Base-by-base conservation (phyloP, 495 filamentous ascomycete species). In the Copromyces sp. region DNA sequence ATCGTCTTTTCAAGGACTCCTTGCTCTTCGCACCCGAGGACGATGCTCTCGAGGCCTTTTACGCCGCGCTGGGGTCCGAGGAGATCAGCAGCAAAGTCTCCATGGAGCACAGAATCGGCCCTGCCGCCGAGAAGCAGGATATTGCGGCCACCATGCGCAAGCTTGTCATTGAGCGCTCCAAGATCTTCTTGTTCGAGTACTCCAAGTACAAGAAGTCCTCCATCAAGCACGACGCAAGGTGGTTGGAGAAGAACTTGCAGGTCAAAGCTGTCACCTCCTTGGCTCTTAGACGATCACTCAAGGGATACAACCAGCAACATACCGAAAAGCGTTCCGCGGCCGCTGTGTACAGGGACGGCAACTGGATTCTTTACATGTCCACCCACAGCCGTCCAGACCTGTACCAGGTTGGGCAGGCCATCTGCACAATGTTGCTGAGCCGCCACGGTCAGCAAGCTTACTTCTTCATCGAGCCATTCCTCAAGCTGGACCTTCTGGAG, bases 11-110 rank as follows among this genome's bases (percentile, higher is more conserved):
- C 83, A 93, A 91, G 76, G 87, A 91, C 14, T 86, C 90, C 68
- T 83, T 99, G 39, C 85, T 94, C 9, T 92, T 89, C 69, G 93
- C 95, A 1, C 95, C 95, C 0, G 91, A 94, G 77, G 95, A 98
- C 71, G 95, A 98, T 73, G 74, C 80, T 0, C 82, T 99, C 2
- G 95, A 99, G 78, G 85, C 86, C 5, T 94, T 98, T 76, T 99
- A 98, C 78, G 77, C 87, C 42, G 83, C 84, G 0, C 85, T 93
- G 24, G 91, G 91, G 12, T 86, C 88, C 3, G 83, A 84, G 65
- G 82, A 82, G 42, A 82, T 93, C 16, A 87, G 88, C 41, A 83
- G 78, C 71, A 84, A 88, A 16, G 87, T 93, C n/a, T 83, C 87
- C 71, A 86, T 89, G 70, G 87, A 91, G 68, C 79, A 87, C 17